A percentile compares a stretch with the other conserved stretches of the same genome.
These are phyloP conservation scores for Paramecium tetraurelia DNA, from an alignment of 73 alveolate species.

Conservation along the genomic window DNA sequence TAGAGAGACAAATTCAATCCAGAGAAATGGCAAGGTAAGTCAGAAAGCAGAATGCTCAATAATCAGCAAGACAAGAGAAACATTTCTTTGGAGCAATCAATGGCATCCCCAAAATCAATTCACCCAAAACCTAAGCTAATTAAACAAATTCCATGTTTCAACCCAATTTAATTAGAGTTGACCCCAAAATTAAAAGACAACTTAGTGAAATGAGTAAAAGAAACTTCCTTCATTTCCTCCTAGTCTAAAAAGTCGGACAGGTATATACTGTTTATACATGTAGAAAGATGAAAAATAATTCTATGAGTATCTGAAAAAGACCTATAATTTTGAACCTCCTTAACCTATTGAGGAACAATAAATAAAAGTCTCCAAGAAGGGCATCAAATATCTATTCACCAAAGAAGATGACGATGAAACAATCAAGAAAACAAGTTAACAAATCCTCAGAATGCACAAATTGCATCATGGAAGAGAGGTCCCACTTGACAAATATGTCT, in stretches of 20 bases:
- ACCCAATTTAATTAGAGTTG: neutral
- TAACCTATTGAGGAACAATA: conserved; percentile 4
- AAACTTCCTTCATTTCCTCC: conserved; percentile 31
- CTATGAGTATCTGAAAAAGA: conserved; percentile 15
- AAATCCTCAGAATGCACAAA: neutral
- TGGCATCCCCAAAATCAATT: conserved; percentile 1
- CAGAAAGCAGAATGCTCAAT: neutral
- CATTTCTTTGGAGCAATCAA: neutral
- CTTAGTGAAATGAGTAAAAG: conserved; percentile 32
- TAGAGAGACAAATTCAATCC: neutral
- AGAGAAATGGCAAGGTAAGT: neutral
- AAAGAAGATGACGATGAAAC: conserved; percentile 15
- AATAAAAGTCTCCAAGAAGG: neutral
- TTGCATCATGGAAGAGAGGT: neutral
- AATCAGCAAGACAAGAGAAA: neutral
- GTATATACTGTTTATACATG: neutral
- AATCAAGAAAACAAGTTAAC: neutral
- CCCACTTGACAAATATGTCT: conserved; percentile 15
- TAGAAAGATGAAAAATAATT: conserved; percentile 45
- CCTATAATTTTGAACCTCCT: conserved; percentile 48
- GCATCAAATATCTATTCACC: neutral
- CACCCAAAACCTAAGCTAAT: conserved; percentile 1
- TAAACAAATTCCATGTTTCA: neutral
- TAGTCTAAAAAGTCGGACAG: conserved; percentile 39
- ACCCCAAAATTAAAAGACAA: neutral